Percentiles rank a stretch among this genome's conserved stretches.
Evolutionary conservation across 1,284 basidiomycete genomes (phyloP).

Genomic region (Ustilago vetiveriae): DNA sequence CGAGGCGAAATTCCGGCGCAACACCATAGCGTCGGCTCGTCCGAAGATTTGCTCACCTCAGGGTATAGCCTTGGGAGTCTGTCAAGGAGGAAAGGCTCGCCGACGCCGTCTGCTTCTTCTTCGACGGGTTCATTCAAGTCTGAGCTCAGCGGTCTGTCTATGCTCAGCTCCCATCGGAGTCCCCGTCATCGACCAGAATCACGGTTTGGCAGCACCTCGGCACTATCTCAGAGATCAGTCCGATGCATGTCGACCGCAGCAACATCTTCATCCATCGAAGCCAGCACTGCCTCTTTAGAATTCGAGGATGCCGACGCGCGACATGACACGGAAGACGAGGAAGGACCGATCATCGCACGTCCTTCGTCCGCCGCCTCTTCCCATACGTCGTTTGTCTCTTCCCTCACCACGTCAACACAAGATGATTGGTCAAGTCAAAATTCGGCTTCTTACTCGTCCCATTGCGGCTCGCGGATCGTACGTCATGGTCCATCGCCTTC

Average conservation of each 20-base stretch:
- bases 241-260: constrained; percentile 12
- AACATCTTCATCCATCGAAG: not conserved
- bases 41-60: constrained; percentile 6
- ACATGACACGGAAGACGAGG: constrained; percentile 4
- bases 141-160: constrained; percentile 19
- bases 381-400: constrained; percentile 25
- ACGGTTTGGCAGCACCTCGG: not conserved
- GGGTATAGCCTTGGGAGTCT: not conserved
- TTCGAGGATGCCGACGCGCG: not conserved
- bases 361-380: constrained; percentile 36
- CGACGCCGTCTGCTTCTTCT: constrained; percentile 20
- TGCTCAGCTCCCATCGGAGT: constrained; percentile 20
- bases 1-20: constrained; percentile 4
- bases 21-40: constrained; percentile 5
- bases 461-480: constrained; percentile 16
- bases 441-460: constrained; percentile 13
- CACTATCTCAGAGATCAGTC: constrained; percentile 1
- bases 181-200: constrained; percentile 17
- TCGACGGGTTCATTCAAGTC: constrained; percentile 32
- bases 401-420: constrained; percentile 20
- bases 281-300: not conserved
- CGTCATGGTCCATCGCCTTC: constrained; percentile 10
- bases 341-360: constrained; percentile 34
- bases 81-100: constrained; percentile 12
- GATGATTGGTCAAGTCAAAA: constrained; percentile 26